Base-by-base conservation (phyloP, 495 filamentous ascomycete genomes). In the Aspergillus biplanus region DNA sequence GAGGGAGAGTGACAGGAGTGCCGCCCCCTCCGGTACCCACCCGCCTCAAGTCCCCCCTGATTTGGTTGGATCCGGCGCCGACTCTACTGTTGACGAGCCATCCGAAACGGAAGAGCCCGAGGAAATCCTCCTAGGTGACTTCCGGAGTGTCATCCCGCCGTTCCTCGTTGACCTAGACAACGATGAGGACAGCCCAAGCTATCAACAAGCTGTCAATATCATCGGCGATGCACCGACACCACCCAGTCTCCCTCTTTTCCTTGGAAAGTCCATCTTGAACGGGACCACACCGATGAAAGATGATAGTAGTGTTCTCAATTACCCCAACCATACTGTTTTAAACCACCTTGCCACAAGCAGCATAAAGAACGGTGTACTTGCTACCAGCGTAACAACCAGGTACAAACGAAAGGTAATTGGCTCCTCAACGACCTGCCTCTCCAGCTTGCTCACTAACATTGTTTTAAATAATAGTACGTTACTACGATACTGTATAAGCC, bases 281-380 rank as follows among this genome's bases (percentile, higher is more conserved):
- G 90, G 90, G 48, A 88, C 86, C 7, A 94, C 89, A 7, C 86
- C 92, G 3, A 93, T 97, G 81, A 98, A 97, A 78, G 95, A 98
- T 76, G 95, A 99, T 72, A 96, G 92, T 74, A 97, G 93, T 77
- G 96, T 99, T 48, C 76, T 99, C 44, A 93, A 88, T 56, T 93
- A 97, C 80, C 95, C 95, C 13, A 99, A 98, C 67, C 95, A 99
- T 66, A 97, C 95, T 3, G 92, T 99, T 32, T 77, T 99, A 66
- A 99, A 99, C 66, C 95, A 99, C 73, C 80, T 99, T 52, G 94
- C 94, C n/a, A 99, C 95, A 5, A 97, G 93, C 80, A 97, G 93
- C 75, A 99, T 99, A 75, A 97, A 97, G 77, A 91, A 96, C 62
- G 90, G 91, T 58, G 90, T 98, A 33, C 83, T 99, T 62, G 95